Conservation (phyloP, 2,329 filamentous ascomycete species). For the Xylaria sp. region DNA sequence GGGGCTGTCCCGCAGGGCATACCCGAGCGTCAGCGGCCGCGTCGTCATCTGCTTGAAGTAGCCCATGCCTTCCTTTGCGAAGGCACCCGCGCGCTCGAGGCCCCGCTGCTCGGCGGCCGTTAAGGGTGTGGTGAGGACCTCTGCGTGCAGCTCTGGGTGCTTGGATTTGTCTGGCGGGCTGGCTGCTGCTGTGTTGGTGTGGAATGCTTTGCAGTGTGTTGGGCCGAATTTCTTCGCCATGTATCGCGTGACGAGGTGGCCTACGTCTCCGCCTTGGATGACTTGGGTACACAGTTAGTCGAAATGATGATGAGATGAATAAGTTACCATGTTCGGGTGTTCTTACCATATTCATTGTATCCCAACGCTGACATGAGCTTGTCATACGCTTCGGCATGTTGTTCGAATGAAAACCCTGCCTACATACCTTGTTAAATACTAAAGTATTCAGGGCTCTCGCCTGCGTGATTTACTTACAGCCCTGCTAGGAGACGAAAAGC, state of each 20-base stretch:
- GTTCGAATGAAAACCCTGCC: conserved; percentile 21
- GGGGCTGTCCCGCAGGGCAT: conserved; percentile 20
- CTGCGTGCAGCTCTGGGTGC: conserved; percentile 16
- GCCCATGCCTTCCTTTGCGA: conserved; percentile 18
- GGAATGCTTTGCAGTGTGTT: conserved; percentile 14
- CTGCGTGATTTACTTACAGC: background rate
- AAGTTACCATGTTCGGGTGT: background rate
- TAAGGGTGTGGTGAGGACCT: conserved; percentile 7
- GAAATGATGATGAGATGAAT: no score
- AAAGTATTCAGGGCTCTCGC: background rate
- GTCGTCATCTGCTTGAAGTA: conserved; percentile 16
- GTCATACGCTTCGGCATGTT: conserved; percentile 29
- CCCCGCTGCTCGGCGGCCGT: background rate
- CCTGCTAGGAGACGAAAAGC: conserved; percentile 25
- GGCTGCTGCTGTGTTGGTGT: conserved; percentile 15
- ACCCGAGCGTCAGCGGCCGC: conserved; percentile 23
- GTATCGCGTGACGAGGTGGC: background rate
- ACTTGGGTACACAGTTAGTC: conserved; percentile 7
- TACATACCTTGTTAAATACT: background rate
- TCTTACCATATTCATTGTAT: conserved; percentile 24
- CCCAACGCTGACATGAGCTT: conserved; percentile 28
- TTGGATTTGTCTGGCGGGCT: background rate
- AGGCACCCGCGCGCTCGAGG: conserved; percentile 5
- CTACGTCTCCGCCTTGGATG: conserved; percentile 28
- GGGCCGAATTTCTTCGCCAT: conserved; percentile 28